Evolutionary conservation across 179 eudicot species (phyloP), one percentile per base, ranked within the genome.

Genomic region (Beta corolliflora): DNA sequence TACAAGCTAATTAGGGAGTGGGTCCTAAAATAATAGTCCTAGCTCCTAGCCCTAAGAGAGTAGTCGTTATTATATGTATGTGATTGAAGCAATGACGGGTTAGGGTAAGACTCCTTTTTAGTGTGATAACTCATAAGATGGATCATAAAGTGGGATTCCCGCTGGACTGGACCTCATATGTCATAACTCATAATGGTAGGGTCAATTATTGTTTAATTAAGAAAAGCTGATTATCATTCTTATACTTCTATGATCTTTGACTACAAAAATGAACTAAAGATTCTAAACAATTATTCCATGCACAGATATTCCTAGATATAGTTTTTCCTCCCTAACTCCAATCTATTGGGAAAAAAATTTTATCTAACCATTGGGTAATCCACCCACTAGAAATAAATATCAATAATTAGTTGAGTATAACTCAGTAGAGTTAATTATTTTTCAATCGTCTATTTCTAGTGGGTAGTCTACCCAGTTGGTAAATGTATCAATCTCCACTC

Each of bases 121-220:
- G n/a, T 73, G 61, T 53, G 61, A 53, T 71, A 36, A 1, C 2
- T 1, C 29, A 0, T 36, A n/a, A n/a, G n/a, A n/a, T 71, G 53
- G 54, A 45, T 71, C n/a, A 73, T 48, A 36, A 36, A 68, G 50
- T 68, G 52, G 72, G 13, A 65, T 66, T 66, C n/a, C n/a, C 46
- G 63, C 16, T 58, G 63, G 63, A 50, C 41, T 73, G 45, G 60
- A 73, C 46, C 76, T 52, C 45, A 8, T 48, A 36, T 36, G 41
- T n/a, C n/a, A n/a, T n/a, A n/a, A n/a, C n/a, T 18, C 9, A 13
- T 4, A 14, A 19, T 25, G 0, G 2, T 7, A 16, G 5, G 56
- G 29, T 71, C 75, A 48, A 48, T 71, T 71, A 71, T 71, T 46
- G 25, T n/a, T 71, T 48, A 71, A 71, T n/a, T 50, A 16, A n/a